Base-by-base conservation (phyloP, 108 stramenopile genomes). In the Craspedostauros australis region DNA sequence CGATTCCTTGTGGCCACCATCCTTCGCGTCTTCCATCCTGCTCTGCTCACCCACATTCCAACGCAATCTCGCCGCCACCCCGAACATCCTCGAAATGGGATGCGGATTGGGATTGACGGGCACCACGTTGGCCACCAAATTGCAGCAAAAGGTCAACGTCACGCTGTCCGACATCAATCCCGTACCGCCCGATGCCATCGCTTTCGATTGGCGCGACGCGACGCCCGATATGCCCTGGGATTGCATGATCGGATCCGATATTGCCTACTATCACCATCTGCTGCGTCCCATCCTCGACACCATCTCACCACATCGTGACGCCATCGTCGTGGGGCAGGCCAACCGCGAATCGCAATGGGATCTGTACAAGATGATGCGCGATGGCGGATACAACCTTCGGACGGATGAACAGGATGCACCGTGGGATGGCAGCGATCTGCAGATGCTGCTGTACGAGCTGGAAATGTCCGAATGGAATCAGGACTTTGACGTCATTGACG, bases 261-360 rank as follows among this genome's bases (percentile, higher is more conserved):
- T 64, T 27, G 63, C 63, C 15, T 64, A 64, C 27, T 64, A 64
- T 30, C 39, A 34, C 21, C 49, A 56, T 48, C 36, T 64, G 20
- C 12, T 64, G 12, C 29, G 38, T 2, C 63, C 63, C 12, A 30
- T 64, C 21, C 38, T 64, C 33, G 63, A 55, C 42, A 56, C 63
- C 19, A 34, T 21, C 34, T 36, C 16, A 19, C 27, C 5, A 11
- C 12, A 49, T 29, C 18, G n/a, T 8, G 7, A 8, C 8, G 11
- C 7, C n/a, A 25, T 57, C n/a, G 34, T 56, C 28, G 46, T 56
- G 1, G 63, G 63, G 22, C 63, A 55, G 28, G 63, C 54, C 28
- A 64, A 64, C 39, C 63, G 63, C 6, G 20, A 64, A 47, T 34
- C 45, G n/a, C 54, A 47, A 18, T 64, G 63, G 63, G 54, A 64